Evolutionary conservation across 345 rosid genomes (phyloP).

Genomic region (Kernera saxatilis): DNA sequence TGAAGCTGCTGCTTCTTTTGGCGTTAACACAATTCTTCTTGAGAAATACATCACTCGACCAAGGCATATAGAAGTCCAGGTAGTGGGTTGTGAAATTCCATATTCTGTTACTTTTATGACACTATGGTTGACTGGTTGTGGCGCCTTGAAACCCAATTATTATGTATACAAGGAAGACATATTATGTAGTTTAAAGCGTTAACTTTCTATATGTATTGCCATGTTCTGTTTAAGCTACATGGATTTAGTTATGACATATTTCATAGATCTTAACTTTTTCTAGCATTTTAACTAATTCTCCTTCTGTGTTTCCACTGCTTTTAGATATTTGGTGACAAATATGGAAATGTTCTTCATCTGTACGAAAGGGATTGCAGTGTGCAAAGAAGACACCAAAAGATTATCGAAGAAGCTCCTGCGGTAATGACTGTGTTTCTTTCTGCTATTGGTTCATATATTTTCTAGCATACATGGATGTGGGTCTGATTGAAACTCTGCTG

Average conservation of each 20-base stretch:
- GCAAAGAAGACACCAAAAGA: conserved; percentile 97
- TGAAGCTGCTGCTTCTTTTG: conserved; percentile 96
- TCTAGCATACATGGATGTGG: conserved; percentile 5
- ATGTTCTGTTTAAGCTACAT: background rate
- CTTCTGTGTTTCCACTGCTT: conserved; percentile 6
- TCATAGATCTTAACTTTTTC: background rate
- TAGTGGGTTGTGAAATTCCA: conserved; percentile 15
- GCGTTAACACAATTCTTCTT: conserved; percentile 73
- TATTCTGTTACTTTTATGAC: background rate
- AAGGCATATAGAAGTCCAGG: conserved; percentile 97
- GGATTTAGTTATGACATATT: background rate
- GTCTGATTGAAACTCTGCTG: conserved; percentile 27
- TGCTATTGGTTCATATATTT: conserved; percentile 20
- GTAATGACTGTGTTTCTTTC: conserved; percentile 43
- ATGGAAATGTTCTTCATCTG: conserved; percentile 70
- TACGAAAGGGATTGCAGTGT: conserved; percentile 95
- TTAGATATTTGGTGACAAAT: conserved; percentile 84
- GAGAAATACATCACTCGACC: conserved; percentile 93
- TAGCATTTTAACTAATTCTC: conserved; percentile 5
- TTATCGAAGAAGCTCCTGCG: conserved; percentile 99
- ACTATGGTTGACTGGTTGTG: background rate
- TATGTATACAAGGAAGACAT: background rate
- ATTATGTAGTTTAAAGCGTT: background rate
- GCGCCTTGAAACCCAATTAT: background rate
- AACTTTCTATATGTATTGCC: background rate